Conservation (phyloP, 257 asterid species). For the Fraxinus excelsior region DNA sequence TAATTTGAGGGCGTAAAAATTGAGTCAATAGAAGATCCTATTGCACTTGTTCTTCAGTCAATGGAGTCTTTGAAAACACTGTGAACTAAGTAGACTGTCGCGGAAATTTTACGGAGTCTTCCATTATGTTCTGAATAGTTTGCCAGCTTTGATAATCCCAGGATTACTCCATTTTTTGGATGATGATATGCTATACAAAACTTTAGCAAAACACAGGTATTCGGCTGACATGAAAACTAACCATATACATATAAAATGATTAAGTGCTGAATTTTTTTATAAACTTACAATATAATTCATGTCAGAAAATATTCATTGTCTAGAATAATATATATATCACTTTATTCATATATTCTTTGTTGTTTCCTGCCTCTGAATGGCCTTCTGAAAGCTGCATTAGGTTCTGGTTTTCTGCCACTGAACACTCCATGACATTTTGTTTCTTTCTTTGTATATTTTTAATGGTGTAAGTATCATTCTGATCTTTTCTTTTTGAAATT, state of each 20-base stretch:
- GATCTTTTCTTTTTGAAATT: background rate
- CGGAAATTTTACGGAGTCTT: background rate
- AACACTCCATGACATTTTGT: background rate
- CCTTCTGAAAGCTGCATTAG: background rate
- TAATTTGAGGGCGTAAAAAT: constrained; percentile 1
- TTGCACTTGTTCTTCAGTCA: background rate
- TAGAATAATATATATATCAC: background rate
- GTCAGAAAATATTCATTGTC: background rate
- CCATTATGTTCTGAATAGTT: background rate
- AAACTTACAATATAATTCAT: background rate
- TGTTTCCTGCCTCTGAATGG: background rate
- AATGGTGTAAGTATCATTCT: background rate
- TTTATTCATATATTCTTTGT: background rate
- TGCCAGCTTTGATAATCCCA: background rate
- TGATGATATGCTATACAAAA: background rate
- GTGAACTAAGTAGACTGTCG: background rate
- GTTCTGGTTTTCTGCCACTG: constrained; percentile 1
- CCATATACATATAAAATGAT: background rate
- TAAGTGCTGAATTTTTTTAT: background rate
- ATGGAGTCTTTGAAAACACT: background rate
- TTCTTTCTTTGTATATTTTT: background rate
- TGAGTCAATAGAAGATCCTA: background rate
- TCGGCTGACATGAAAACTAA: background rate
- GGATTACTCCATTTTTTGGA: background rate
- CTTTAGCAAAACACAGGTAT: background rate